Evolutionary conservation across 805 yeast species (phyloP), one percentile per base, ranked within the genome.

Genomic region (Vanderwaltozyma tropicalis): DNA sequence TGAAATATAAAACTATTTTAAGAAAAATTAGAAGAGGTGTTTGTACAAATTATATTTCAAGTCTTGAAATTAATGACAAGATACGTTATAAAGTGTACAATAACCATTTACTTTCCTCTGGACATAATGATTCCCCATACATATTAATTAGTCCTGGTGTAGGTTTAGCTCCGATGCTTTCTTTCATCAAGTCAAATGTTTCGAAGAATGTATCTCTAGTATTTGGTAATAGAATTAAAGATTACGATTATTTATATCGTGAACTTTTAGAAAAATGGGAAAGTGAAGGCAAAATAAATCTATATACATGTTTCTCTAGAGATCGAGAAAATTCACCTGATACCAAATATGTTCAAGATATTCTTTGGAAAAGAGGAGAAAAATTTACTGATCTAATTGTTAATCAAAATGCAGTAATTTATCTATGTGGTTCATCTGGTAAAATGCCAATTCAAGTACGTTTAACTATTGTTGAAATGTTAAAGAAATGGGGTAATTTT

Each of bases 381-480:
- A 34, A 64, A 16, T 60, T 89, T 2, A 72, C 67, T 1, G 69
- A 76, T 3, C 56, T 78, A 37, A 50, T 88, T 4, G 55, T 73
- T 1, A 63, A 76, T 12, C 46, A 72, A 31, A 55, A 66, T n/a
- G 94, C 83, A 0, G 58, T 72, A 0, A 62, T 92, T 5, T 87
- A 79, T 53, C 66, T 92, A 5, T 89, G 98, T 66, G 99, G 99
- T 0, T 78, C 95, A 13, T 78, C 94, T 19, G 97, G 98, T 0
- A 74, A 74, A 45, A 92, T 92, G 98, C 98, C 98, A 1, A 68
- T 74, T 17, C 87, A 79, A 59, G 92, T 89, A 1, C 66, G 95
- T 40, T 60, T 82, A n/a, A 89, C 96, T 0, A 55, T 92, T 20
- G 74, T 72, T 27, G 80, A 74, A 13, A 74, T 83, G 12, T 50